Evolutionary conservation across 2,329 filamentous ascomycete species (phyloP).

Genomic region (Nigrograna mackinnonii): DNA sequence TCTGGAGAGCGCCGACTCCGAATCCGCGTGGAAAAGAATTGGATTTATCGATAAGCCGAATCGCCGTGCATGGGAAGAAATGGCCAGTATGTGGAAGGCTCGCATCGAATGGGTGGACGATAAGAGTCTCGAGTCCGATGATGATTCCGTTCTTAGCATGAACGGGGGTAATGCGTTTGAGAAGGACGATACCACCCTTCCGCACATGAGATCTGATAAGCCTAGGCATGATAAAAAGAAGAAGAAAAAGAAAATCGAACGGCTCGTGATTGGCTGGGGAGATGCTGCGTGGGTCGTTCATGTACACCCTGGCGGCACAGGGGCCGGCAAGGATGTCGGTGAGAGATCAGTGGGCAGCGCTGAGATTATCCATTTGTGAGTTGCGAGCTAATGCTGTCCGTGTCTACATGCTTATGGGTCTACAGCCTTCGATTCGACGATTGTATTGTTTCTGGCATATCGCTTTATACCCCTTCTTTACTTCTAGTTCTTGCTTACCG

Average conservation of each 20-base stretch:
- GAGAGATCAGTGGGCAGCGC: constrained; percentile 77
- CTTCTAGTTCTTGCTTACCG: constrained; percentile 92
- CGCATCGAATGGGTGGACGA: constrained; percentile 93
- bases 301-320: constrained; percentile 75
- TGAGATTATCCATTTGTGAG: constrained; percentile 91
- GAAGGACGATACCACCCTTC: constrained; percentile 34
- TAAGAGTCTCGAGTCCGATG: constrained; percentile 73
- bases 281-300: constrained; percentile 95
- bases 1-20: constrained; percentile 73
- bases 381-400: too few species aligned
- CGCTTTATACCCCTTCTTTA: constrained; percentile 90
- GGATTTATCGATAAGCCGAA: constrained; percentile 90
- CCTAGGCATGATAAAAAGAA: constrained; percentile 45
- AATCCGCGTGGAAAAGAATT: constrained; percentile 92
- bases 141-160: constrained; percentile 51
- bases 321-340: constrained; percentile 67
- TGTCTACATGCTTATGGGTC: constrained; percentile 19
- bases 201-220: constrained; percentile 50
- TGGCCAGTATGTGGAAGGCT: constrained; percentile 95
- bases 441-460: constrained; percentile 96
- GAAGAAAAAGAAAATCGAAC: constrained; percentile 58
- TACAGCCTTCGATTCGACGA: constrained; percentile 81
- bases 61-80: constrained; percentile 88
- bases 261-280: constrained; percentile 92
- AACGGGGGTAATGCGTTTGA: constrained; percentile 36